Base-by-base conservation (phyloP, 73 alveolate genomes). In the Uronychia binucleata region DNA sequence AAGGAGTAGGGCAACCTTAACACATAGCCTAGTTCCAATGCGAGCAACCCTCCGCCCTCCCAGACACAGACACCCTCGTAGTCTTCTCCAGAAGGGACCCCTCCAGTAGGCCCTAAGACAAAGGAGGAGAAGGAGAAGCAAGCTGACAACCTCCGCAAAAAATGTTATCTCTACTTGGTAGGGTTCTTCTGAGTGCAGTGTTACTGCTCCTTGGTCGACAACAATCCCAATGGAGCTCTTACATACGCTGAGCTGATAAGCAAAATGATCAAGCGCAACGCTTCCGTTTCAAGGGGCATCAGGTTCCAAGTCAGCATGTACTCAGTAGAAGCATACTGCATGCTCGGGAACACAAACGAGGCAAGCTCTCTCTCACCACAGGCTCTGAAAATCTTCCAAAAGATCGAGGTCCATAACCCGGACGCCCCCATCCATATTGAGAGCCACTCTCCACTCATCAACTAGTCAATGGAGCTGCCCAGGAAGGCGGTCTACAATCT, bases 271-370 rank as follows among this genome's bases (percentile, higher is more conserved):
- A 74, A 19, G 77, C 75, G 59, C 34, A 76, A n/a, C 85, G 81
- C 28, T 35, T 34, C 59, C 29, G 0, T 74, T 34, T 85, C 59
- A 28, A 34, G 26, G 77, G 91, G 57, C 75, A 75, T 31, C 25
- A 76, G 28, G 86, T 85, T 74, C 28, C 25, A 76, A 26, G 31
- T 85, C 31, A 85, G 28, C 59, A 34, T 74, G 57, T 85, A 85
- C 30, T 1, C 77, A 1, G 91, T 84, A 1, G 91, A 85, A 46
- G 91, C 91, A 34, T 57, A 85, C 46, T 77, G 82, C 32, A 85
- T 85, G 91, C 8, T 77, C 0, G 91, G 86, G 14, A 30, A 85
- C 13, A 26, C 86, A 11, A 1, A 75, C 19, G 57, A 77, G n/a
- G n/a, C n/a, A n/a, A n/a, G n/a, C n/a, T n/a, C n/a, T n/a, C n/a